These are phyloP conservation scores for Vitis hybrid DNA, from an alignment of 177 flowering plant species.

Conservation along the genomic window DNA sequence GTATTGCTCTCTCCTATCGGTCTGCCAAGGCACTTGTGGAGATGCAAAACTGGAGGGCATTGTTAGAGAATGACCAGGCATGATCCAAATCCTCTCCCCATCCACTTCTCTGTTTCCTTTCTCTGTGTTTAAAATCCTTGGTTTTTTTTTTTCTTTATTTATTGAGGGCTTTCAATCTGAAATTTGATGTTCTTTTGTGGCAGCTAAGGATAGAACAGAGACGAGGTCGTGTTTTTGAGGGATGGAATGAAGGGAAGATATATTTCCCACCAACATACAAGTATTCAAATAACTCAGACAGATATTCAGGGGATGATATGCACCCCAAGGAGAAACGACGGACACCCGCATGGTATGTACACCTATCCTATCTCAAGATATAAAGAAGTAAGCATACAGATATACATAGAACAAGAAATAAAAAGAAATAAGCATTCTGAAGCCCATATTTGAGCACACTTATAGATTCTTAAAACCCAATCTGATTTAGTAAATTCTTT, in stretches of 20 bases:
- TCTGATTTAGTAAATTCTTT: constrained; percentile 9
- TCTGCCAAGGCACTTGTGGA: constrained; percentile 89
- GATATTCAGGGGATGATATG: constrained; percentile 87
- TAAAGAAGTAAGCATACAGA: neutral
- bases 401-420: neutral
- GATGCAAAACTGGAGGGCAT: constrained; percentile 94
- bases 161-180: constrained; percentile 6
- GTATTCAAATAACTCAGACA: constrained; percentile 81
- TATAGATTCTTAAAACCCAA: neutral
- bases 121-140: neutral
- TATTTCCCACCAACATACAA: constrained; percentile 97
- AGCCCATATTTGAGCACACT: neutral
- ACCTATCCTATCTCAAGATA: neutral
- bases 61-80: constrained; percentile 91
- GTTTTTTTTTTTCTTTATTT: neutral
- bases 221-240: constrained; percentile 73
- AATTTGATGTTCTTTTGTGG: constrained; percentile 16
- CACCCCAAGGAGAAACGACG: constrained; percentile 85
- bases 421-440: neutral
- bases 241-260: constrained; percentile 91
- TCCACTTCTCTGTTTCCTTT: neutral
- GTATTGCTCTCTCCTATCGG: constrained; percentile 79
- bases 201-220: constrained; percentile 86
- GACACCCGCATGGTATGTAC: constrained; percentile 89
- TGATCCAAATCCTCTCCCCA: constrained; percentile 5